Conservation (phyloP, 2,329 filamentous ascomycete genomes). For the Periconia sp. region DNA sequence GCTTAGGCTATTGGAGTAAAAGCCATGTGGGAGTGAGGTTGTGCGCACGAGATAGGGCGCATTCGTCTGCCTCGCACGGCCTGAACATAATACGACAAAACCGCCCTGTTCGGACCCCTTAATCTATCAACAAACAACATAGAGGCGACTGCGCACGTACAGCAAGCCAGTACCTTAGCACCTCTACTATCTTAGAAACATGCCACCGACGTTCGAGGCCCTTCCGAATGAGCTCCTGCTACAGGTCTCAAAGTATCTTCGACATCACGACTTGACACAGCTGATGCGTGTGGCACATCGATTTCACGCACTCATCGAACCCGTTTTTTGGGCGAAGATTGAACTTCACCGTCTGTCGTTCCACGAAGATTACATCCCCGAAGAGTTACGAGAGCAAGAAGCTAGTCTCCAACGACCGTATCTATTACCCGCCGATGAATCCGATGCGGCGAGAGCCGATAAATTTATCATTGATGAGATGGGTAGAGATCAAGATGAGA, state of each 20-base stretch:
- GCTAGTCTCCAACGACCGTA: slow-evolving; percentile 11
- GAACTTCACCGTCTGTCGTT: slow-evolving; percentile 11
- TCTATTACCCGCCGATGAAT: not conserved
- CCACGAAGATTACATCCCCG: slow-evolving; percentile 8
- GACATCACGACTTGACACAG: slow-evolving; percentile 6
- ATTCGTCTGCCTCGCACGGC: too few species aligned
- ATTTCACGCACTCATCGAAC: slow-evolving; percentile 10
- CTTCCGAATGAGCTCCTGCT: slow-evolving; percentile 8
- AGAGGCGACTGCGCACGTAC: too few species aligned
- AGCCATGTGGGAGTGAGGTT: too few species aligned
- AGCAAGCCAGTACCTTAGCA: too few species aligned
- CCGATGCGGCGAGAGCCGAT: not conserved
- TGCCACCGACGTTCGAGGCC: slow-evolving; percentile 2
- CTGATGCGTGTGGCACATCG: slow-evolving; percentile 6
- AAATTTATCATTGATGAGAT: too few species aligned
- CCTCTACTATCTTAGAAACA: too few species aligned
- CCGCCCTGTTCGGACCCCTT: too few species aligned
- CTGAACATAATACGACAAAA: too few species aligned
- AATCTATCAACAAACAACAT: too few species aligned
- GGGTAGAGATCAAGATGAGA: too few species aligned
- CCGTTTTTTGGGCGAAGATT: slow-evolving; percentile 13
- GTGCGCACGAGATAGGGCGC: too few species aligned
- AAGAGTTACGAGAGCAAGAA: slow-evolving; percentile 1
- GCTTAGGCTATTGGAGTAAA: too few species aligned
- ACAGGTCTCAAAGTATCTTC: not conserved